Evolutionary conservation across 164 flowering plant species (phyloP), one percentile per base, ranked within the genome.

Genomic region (Aristolochia fimbriata): DNA sequence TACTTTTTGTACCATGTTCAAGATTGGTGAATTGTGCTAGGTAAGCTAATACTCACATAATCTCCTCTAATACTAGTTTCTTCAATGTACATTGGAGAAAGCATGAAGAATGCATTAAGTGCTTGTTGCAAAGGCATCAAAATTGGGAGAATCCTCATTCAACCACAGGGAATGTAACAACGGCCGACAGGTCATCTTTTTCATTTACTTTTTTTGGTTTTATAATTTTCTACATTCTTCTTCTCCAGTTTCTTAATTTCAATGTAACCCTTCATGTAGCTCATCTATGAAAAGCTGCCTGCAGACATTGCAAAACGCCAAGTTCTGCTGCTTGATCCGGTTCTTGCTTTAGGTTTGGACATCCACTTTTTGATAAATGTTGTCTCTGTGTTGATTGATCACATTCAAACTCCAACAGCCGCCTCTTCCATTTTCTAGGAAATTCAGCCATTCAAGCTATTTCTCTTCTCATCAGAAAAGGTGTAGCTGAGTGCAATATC

Each of bases 121-220:
- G 96, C 96, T 49, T 86, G 93, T 47, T 88, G 96, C 62, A 86
- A 88, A 65, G 96, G 96, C 22, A 88, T 88, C 75, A 86, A 84
- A 73, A 83, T 86, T 43, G 93, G 96, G 19, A 88, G 86, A 75
- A 80, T 88, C 63, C 93, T 86, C 45, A 83, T 88, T n/a, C n/a
- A n/a, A n/a, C 57, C 93, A 80, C 51, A 71, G 84, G 54, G 87
- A 81, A 30, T 77, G 78, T 15, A 68, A 71, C 68, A 73, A 71
- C 58, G 85, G 83, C 10, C 72, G 79, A 10, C 79, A 86, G 86
- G 92, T 86, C 62, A 4, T n/a, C 19, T 25, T n/a, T n/a, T 22
- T 9, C 3, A 51, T 13, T 37, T 62, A 15, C 20, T 41, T 21
- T 13, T 45, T 27, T 62, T 17, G 8, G 4, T 7, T 21, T 21